Evolutionary conservation across 2,329 filamentous ascomycete genomes (phyloP).

Genomic region (Botrytis tulipae): DNA sequence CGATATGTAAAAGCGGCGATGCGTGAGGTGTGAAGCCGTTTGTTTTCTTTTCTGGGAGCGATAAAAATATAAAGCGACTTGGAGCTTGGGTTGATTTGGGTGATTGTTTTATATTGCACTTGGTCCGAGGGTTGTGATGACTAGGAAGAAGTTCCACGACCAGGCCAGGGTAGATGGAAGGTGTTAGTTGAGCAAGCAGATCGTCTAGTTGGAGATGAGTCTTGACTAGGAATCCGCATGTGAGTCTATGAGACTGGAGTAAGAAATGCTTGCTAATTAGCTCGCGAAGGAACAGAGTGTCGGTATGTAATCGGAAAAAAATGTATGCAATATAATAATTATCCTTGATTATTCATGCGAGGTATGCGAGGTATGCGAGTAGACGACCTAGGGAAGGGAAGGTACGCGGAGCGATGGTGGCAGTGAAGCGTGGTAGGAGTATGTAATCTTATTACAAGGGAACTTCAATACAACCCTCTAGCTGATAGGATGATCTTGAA

Average conservation of each 20-base stretch:
- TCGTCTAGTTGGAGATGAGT: constrained; percentile 3
- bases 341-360: not conserved
- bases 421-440: not conserved
- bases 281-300: not conserved
- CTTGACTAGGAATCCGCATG: not conserved
- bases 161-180: not conserved
- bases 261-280: not conserved
- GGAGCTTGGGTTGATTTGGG: not conserved
- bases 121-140: not conserved
- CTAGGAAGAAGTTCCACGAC: not conserved
- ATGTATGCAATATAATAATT: not conserved
- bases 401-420: not conserved
- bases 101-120: not conserved
- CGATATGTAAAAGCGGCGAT: constrained; percentile 17
- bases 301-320: not conserved
- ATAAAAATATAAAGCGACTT: not conserved
- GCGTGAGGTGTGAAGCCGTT: constrained; percentile 3
- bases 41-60: constrained; percentile 11
- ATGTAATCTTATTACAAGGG: not conserved
- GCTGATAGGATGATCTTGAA: not conserved
- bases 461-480: not conserved
- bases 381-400: not conserved
- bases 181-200: constrained; percentile 1
- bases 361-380: not conserved
- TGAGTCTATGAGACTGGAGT: not conserved